These are phyloP conservation scores for Osmanthus fragrans DNA, from an alignment of 257 asterid species.

Conservation along the genomic window DNA sequence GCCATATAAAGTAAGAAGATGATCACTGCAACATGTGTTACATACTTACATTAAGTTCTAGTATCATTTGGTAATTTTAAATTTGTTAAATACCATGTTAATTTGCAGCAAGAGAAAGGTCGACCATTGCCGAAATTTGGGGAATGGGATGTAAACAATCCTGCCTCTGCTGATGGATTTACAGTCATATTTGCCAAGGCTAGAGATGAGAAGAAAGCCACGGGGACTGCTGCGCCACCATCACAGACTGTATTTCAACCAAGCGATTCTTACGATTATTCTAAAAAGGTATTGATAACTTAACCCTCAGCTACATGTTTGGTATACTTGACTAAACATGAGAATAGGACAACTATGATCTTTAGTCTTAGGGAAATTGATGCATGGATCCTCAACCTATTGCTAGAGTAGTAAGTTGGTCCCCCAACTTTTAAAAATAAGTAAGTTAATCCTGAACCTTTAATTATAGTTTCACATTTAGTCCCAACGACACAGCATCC, in stretches of 20 bases:
- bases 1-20: not conserved
- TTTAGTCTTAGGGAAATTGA: no score
- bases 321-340: no score
- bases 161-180: constrained; percentile 20
- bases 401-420: not conserved
- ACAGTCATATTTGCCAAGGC: constrained; percentile 21
- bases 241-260: not conserved
- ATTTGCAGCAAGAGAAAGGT: constrained; percentile 17
- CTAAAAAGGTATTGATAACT: not conserved
- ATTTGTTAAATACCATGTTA: not conserved
- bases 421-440: not conserved
- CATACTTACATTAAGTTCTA: not conserved
- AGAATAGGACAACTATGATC: no score
- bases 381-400: not conserved
- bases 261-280: not conserved
- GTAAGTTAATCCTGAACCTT: not conserved
- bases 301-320: not conserved
- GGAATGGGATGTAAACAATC: constrained; percentile 23
- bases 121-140: constrained; percentile 23
- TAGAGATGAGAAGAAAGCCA: constrained; percentile 18
- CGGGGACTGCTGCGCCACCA: constrained; percentile 3
- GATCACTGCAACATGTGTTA: not conserved
- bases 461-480: not conserved
- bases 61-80: not conserved
- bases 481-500: not conserved